Evolutionary conservation across 2,329 filamentous ascomycete species (phyloP).

Genomic region (Fusarium sp.): DNA sequence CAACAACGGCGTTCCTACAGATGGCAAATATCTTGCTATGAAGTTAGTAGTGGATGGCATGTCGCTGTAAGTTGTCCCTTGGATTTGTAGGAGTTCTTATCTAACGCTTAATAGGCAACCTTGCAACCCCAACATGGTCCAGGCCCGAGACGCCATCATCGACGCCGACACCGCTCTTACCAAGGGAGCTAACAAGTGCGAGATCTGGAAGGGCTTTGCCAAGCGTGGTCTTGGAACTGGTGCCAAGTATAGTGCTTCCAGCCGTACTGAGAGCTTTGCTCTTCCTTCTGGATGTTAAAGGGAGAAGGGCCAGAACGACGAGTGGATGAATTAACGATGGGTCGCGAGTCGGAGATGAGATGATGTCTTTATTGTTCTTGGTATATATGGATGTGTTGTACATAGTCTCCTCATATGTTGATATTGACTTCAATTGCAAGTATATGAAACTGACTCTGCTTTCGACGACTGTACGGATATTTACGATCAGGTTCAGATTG

Average conservation of each 20-base stretch:
- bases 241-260: conserved; percentile 45
- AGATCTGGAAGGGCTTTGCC: conserved; percentile 65
- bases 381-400: conserved; percentile 1
- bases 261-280: conserved; percentile 47
- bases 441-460: not conserved
- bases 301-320: too few species aligned
- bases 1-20: conserved; percentile 57
- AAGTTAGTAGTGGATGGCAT: conserved; percentile 63
- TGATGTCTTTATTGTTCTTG: not conserved
- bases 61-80: conserved; percentile 47
- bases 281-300: conserved; percentile 40
- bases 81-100: too few species aligned
- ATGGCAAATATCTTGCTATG: conserved; percentile 62
- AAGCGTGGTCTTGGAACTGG: conserved; percentile 63
- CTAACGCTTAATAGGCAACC: conserved; percentile 53
- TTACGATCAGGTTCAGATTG: too few species aligned
- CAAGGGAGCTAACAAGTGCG: conserved; percentile 59
- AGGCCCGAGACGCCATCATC: conserved; percentile 64
- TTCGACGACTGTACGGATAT: too few species aligned
- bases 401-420: not conserved
- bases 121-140: conserved; percentile 64
- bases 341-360: not conserved
- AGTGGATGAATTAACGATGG: not conserved
- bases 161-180: conserved; percentile 64
- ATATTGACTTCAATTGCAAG: not conserved